phyloP scores from a whole-genome alignment of 2,329 filamentous ascomycete genomes.

The Ceratocystis albifundus region DNA sequence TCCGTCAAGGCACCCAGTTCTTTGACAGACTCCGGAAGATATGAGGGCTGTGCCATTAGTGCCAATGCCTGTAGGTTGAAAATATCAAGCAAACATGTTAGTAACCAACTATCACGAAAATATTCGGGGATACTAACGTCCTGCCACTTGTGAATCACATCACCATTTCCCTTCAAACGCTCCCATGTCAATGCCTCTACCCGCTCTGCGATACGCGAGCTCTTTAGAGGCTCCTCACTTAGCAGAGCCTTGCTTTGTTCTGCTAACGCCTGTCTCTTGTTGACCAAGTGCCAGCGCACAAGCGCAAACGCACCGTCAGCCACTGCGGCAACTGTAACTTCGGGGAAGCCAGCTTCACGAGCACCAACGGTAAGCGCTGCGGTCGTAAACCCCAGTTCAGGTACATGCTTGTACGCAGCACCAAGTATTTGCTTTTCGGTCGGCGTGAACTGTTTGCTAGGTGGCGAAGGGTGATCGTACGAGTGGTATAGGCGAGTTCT shows the following conservation, averaged over 20 bases:
- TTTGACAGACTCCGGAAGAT: conserved; percentile 60
- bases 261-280: conserved; percentile 51
- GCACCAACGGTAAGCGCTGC: conserved; percentile 65
- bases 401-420: conserved; percentile 68
- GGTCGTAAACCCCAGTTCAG: conserved; percentile 68
- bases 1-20: conserved; percentile 78
- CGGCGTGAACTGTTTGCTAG: conserved; percentile 49
- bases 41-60: conserved; percentile 74
- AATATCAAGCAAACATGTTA: background rate
- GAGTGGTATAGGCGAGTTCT: conserved; percentile 54
- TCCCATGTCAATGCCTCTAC: conserved; percentile 64
- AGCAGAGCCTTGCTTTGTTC: conserved; percentile 33
- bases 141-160: conserved; percentile 69
- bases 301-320: conserved; percentile 70
- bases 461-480: conserved; percentile 50
- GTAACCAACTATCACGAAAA: background rate
- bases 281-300: conserved; percentile 64
- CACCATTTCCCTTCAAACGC: conserved; percentile 60
- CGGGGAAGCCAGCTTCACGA: conserved; percentile 72
- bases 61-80: conserved; percentile 56
- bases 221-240: conserved; percentile 29
- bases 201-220: conserved; percentile 45
- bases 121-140: conserved; percentile 47
- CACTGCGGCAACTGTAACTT: conserved; percentile 74
- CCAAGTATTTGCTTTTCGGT: conserved; percentile 67